Percentiles rank a stretch among this genome's conserved stretches.
phyloP scores from a whole-genome alignment of 116 monocot genomes.

The Posidonia oceanica region DNA sequence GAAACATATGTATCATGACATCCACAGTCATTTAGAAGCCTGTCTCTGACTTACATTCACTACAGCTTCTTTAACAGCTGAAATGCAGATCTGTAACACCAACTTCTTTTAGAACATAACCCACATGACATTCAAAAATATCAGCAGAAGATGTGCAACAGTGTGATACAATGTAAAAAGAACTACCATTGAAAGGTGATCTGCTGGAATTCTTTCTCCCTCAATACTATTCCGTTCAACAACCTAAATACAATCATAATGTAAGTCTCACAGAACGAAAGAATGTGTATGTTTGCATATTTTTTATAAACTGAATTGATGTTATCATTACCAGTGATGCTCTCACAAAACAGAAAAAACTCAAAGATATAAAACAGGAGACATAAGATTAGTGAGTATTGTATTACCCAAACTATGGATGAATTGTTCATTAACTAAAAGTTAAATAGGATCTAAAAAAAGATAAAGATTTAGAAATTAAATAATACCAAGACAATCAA shows the following conservation, averaged over 20 bases:
- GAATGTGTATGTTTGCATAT: too few species aligned
- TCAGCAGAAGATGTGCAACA: background rate
- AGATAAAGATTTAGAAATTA: too few species aligned
- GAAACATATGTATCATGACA: background rate
- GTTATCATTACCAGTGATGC: too few species aligned
- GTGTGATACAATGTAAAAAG: background rate
- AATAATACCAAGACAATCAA: too few species aligned
- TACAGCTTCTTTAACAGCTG: constrained; percentile 73
- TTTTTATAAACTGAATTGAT: too few species aligned
- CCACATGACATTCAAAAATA: background rate
- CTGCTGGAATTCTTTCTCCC: constrained; percentile 29
- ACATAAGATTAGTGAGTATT: too few species aligned
- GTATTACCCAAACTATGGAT: too few species aligned
- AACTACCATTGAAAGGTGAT: constrained; percentile 50
- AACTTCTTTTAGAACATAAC: background rate
- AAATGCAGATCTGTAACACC: constrained; percentile 63
- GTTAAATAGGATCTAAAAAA: too few species aligned
- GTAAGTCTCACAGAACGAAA: too few species aligned
- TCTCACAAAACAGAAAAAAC: too few species aligned
- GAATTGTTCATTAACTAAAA: too few species aligned
- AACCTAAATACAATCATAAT: constrained; percentile 38
- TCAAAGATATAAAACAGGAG: too few species aligned
- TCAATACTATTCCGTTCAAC: constrained; percentile 26
- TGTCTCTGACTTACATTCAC: constrained; percentile 42
- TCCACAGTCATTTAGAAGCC: background rate